Conservation (phyloP, 2,329 filamentous ascomycete genomes). For the Arthroderma uncinatum region DNA sequence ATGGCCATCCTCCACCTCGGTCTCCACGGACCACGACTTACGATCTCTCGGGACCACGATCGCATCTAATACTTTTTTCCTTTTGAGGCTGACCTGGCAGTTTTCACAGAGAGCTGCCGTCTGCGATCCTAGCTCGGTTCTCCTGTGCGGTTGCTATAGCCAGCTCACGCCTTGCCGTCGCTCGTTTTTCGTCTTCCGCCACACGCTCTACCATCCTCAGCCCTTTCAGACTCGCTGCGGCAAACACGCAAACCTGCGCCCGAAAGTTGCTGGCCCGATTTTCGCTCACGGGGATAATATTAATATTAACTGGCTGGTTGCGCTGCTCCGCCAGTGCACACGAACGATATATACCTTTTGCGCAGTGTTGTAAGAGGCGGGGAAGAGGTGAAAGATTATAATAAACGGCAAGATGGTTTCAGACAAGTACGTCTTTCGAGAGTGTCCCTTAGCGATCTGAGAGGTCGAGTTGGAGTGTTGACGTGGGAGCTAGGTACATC, state of each 20-base stretch:
- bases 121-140: background rate
- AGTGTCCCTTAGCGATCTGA: slow-evolving; percentile 14
- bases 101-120: background rate
- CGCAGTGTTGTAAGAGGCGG: background rate
- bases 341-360: background rate
- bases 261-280: slow-evolving; percentile 7
- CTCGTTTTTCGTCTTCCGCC: background rate
- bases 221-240: background rate
- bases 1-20: slow-evolving; percentile 6
- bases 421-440: slow-evolving; percentile 30
- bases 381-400: background rate
- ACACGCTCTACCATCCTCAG: background rate
- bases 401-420: slow-evolving; percentile 28
- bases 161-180: background rate
- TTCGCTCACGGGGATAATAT: background rate
- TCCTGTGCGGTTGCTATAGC: background rate
- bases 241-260: background rate
- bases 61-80: background rate
- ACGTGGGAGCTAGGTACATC: slow-evolving; percentile 30
- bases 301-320: background rate
- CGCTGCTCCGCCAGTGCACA: background rate
- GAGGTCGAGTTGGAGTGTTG: slow-evolving; percentile 6
- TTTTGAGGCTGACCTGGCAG: background rate
- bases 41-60: background rate
- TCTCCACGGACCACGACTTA: slow-evolving; percentile 1